Percentiles rank a stretch among this genome's conserved stretches.
Evolutionary conservation across 805 yeast genomes (phyloP).

Genomic region (Pichia exigua): DNA sequence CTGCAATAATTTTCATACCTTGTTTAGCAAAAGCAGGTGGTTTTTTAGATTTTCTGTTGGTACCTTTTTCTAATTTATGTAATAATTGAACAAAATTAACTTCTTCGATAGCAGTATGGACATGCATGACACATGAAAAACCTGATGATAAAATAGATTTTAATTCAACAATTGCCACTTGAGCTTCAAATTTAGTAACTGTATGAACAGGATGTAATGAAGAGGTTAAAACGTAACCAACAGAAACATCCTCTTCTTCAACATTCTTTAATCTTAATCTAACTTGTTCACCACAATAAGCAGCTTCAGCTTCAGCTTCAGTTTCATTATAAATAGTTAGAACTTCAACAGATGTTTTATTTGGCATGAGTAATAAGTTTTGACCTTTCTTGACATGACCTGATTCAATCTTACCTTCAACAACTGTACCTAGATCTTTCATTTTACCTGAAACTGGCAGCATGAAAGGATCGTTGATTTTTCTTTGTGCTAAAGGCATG

Average conservation of each 20-base stretch:
- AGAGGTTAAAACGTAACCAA: conserved; percentile 88
- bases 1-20: conserved; percentile 97
- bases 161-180: conserved; percentile 93
- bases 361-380: conserved; percentile 84
- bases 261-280: conserved; percentile 88
- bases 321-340: conserved; percentile 87
- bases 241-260: conserved; percentile 91
- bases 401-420: conserved; percentile 96
- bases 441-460: conserved; percentile 89
- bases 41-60: conserved; percentile 91
- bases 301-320: conserved; percentile 85
- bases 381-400: conserved; percentile 84
- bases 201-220: conserved; percentile 83
- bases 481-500: conserved; percentile 77
- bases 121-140: conserved; percentile 96
- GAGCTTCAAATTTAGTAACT: conserved; percentile 88
- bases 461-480: conserved; percentile 93
- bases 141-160: conserved; percentile 93
- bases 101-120: conserved; percentile 97
- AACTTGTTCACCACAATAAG: conserved; percentile 95
- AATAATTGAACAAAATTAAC: conserved; percentile 72
- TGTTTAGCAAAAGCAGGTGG: conserved; percentile 98
- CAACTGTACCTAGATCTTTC: conserved; percentile 95
- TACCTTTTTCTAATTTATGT: conserved; percentile 93
- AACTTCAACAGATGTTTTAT: conserved; percentile 75